Percentiles rank a stretch among this genome's conserved stretches.
phyloP scores from a whole-genome alignment of 768 basidiomycete species.

The Russula dissimulans region DNA sequence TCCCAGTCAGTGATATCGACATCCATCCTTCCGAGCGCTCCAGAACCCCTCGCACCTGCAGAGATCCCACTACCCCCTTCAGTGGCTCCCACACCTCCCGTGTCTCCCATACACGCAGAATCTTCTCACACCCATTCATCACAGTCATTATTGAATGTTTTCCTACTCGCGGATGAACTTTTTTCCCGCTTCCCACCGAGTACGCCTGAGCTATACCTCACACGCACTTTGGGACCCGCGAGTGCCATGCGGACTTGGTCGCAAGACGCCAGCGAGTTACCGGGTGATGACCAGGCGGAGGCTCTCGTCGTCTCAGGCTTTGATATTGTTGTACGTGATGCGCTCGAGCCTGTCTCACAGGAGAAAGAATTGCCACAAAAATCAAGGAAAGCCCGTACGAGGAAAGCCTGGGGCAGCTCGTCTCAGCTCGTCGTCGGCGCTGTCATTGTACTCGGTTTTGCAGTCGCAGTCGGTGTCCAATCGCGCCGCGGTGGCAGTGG shows the following conservation, averaged over 20 bases:
- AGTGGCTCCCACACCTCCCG: not conserved
- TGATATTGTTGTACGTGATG: conserved; percentile 46
- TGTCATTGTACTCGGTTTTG: conserved; percentile 60
- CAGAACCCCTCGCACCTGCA: not conserved
- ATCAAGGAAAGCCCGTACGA: conserved; percentile 14
- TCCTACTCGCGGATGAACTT: conserved; percentile 50
- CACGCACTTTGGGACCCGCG: conserved; percentile 66
- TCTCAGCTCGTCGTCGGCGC: conserved; percentile 45
- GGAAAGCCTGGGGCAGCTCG: conserved; percentile 11
- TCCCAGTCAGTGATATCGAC: not conserved
- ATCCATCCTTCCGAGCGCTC: not conserved
- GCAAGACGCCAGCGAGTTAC: conserved; percentile 35
- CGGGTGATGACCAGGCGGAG: conserved; percentile 50
- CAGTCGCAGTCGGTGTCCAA: conserved; percentile 42
- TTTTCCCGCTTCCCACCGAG: conserved; percentile 50
- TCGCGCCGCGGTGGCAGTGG: conserved; percentile 1
- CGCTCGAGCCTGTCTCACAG: conserved; percentile 26
- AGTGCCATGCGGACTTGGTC: conserved; percentile 73
- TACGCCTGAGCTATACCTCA: conserved; percentile 43
- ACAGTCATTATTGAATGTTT: conserved; percentile 38
- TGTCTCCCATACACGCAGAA: conserved; percentile 15
- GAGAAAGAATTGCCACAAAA: conserved; percentile 10
- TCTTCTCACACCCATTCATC: conserved; percentile 15
- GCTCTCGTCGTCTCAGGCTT: conserved; percentile 46
- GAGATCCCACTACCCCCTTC: conserved; percentile 15